Conservation (phyloP, 331 rosid genomes). For the Rhamnella rubrinervis region DNA sequence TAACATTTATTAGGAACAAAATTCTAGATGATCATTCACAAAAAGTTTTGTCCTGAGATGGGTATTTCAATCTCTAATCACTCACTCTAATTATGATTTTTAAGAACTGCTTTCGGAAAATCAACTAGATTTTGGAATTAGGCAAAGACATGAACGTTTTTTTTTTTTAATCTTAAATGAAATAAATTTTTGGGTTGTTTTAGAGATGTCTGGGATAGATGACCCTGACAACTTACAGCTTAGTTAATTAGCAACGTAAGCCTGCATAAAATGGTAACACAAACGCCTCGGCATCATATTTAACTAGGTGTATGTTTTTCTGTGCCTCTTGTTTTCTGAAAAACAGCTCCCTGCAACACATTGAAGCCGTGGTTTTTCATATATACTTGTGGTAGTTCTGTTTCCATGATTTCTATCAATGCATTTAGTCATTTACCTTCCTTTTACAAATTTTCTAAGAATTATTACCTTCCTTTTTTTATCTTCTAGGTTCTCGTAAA, state of each 20-base stretch:
- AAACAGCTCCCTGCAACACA: slow-evolving; percentile 2
- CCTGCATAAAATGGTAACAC: too few species aligned
- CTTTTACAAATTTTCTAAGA: neutral
- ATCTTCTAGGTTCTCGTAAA: slow-evolving; percentile 7
- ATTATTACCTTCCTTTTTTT: neutral
- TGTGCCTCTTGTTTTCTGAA: slow-evolving; percentile 19
- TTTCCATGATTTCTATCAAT: slow-evolving; percentile 22
- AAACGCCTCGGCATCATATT: too few species aligned
- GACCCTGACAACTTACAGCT: too few species aligned
- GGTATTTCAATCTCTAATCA: neutral
- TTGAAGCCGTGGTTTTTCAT: slow-evolving; percentile 17
- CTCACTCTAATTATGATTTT: neutral
- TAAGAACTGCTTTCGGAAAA: too few species aligned
- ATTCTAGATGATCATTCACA: neutral
- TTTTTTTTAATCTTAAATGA: too few species aligned
- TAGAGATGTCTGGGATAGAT: too few species aligned
- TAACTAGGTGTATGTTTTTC: neutral
- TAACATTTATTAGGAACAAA: neutral
- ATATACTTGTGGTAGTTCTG: neutral
- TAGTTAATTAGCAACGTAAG: too few species aligned
- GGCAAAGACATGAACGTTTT: neutral
- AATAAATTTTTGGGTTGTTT: too few species aligned
- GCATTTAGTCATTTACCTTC: slow-evolving; percentile 14
- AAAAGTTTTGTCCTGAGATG: neutral
- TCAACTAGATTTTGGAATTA: neutral